Conservation (phyloP, 495 filamentous ascomycete species). For the Sporormia fimetaria region DNA sequence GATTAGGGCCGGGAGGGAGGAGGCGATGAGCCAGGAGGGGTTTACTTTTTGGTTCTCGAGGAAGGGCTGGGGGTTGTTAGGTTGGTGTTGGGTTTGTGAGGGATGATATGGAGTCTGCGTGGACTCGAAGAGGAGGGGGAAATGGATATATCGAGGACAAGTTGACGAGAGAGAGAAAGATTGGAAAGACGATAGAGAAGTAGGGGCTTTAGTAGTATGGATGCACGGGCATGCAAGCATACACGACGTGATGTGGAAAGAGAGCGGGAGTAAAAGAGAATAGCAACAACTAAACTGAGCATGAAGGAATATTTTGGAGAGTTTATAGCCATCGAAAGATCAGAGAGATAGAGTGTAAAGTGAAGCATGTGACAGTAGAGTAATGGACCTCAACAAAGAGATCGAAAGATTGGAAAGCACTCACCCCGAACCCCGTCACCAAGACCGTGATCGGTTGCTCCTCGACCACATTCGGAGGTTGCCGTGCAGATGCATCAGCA, state of each 20-base stretch:
- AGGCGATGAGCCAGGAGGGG: slow-evolving; percentile 28
- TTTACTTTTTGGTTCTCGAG: slow-evolving; percentile 18
- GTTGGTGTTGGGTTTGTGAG: no score
- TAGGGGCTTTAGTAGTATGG: no score
- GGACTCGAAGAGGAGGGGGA: no score
- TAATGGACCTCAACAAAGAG: no score
- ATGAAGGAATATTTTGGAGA: no score
- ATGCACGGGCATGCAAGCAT: no score
- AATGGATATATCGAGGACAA: neutral
- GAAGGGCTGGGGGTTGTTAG: slow-evolving; percentile 22
- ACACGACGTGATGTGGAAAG: neutral
- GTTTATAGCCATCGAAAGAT: no score
- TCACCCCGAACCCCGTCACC: slow-evolving; percentile 30
- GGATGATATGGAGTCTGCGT: no score
- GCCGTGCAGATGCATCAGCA: no score
- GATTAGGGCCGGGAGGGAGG: slow-evolving; percentile 25
- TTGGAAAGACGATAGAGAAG: neutral
- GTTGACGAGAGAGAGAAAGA: neutral
- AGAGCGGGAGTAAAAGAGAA: neutral
- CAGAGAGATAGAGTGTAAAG: no score
- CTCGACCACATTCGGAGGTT: slow-evolving; percentile 13
- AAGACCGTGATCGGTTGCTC: slow-evolving; percentile 27
- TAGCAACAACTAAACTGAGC: no score
- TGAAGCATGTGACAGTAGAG: no score
- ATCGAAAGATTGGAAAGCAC: slow-evolving; percentile 5